Percentiles rank a stretch among this genome's conserved stretches.
These are phyloP conservation scores for Cercophora sp. DNA, from an alignment of 495 filamentous ascomycete genomes.

Conservation along the genomic window DNA sequence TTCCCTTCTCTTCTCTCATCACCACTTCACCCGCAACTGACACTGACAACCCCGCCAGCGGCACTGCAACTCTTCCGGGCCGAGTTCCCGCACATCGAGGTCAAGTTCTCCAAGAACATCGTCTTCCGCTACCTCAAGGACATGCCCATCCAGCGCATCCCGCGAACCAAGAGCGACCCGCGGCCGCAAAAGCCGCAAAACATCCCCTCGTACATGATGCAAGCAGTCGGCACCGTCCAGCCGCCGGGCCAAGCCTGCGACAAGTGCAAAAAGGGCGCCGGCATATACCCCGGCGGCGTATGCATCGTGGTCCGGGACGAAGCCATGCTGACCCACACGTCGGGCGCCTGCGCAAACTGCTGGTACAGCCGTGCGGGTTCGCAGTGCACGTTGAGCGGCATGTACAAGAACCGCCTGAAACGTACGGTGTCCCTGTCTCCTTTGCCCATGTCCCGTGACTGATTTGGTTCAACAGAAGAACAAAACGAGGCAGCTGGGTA, in stretches of 20 bases:
- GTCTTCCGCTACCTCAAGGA: not conserved
- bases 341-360: slow-evolving; percentile 23
- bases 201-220: slow-evolving; percentile 17
- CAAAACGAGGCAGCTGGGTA: too few species aligned
- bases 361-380: slow-evolving; percentile 22
- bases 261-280: slow-evolving; percentile 3
- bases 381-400: slow-evolving; percentile 8
- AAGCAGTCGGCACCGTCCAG: slow-evolving; percentile 14
- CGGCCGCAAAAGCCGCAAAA: slow-evolving; percentile 19
- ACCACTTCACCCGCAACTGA: too few species aligned
- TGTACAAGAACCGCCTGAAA: not conserved
- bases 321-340: not conserved
- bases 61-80: slow-evolving; percentile 3
- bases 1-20: too few species aligned
- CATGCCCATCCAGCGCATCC: not conserved
- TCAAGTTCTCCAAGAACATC: not conserved
- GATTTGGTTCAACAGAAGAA: too few species aligned
- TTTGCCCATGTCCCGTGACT: not conserved
- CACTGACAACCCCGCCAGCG: not conserved
- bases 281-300: not conserved
- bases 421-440: not conserved
- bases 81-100: slow-evolving; percentile 1
- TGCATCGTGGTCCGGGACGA: slow-evolving; percentile 15
- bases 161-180: not conserved
- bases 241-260: slow-evolving; percentile 7